Conservation (phyloP, 2,329 filamentous ascomycete species). For the Diatrype stigma region DNA sequence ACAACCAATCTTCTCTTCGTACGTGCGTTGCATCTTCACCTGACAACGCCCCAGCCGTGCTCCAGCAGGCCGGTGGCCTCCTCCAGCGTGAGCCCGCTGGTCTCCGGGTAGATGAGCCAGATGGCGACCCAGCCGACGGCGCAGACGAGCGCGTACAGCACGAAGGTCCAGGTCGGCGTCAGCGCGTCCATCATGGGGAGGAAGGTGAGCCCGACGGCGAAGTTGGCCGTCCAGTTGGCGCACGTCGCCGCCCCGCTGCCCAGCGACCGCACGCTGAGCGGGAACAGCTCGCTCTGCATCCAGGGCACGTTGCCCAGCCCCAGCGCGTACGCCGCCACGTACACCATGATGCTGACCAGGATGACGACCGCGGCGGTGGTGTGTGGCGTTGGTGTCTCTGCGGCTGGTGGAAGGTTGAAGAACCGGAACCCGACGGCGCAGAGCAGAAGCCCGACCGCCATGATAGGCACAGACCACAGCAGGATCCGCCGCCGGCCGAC, state of each 20-base stretch:
- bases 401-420: slow-evolving; percentile 34
- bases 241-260: slow-evolving; percentile 72
- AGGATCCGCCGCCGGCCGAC: slow-evolving; percentile 77
- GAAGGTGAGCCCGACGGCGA: slow-evolving; percentile 80
- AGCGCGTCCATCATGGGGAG: slow-evolving; percentile 78
- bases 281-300: slow-evolving; percentile 93
- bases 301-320: slow-evolving; percentile 91
- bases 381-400: slow-evolving; percentile 15
- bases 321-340: slow-evolving; percentile 80
- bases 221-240: slow-evolving; percentile 86
- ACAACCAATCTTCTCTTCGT: background rate
- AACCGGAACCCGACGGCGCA: slow-evolving; percentile 70
- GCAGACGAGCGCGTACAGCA: slow-evolving; percentile 73
- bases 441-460: slow-evolving; percentile 68
- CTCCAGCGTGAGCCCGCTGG: slow-evolving; percentile 75
- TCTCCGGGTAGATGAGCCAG: slow-evolving; percentile 80
- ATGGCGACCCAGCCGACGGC: slow-evolving; percentile 61
- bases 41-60: slow-evolving; percentile 67
- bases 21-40: slow-evolving; percentile 13
- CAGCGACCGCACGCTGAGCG: slow-evolving; percentile 66
- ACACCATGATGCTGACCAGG: slow-evolving; percentile 71
- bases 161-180: slow-evolving; percentile 73
- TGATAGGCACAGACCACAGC: slow-evolving; percentile 78
- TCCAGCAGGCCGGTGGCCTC: slow-evolving; percentile 70
- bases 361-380: slow-evolving; percentile 59